These are phyloP conservation scores for Botrytis cinerea DNA, from an alignment of 2,329 filamentous ascomycete genomes.

Conservation along the genomic window DNA sequence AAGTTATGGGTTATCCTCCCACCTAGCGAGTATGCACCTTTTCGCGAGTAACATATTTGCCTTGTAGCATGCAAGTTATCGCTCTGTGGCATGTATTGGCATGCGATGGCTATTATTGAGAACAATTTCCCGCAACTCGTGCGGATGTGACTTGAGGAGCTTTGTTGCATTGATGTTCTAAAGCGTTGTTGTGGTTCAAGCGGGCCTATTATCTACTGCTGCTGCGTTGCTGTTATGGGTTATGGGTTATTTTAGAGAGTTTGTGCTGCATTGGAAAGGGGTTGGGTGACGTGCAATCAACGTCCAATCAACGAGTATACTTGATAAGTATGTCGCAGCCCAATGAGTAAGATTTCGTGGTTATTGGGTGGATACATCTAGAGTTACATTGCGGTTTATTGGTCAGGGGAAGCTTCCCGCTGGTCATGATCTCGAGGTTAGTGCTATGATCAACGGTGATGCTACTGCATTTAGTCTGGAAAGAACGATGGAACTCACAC, in stretches of 20 bases:
- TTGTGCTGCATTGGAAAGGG: neutral
- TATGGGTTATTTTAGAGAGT: neutral
- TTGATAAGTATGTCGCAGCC: neutral
- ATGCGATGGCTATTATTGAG: neutral
- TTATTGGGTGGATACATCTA: neutral
- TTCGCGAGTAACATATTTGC: neutral
- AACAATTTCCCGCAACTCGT: no score
- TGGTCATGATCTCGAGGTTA: neutral
- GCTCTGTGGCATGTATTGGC: neutral
- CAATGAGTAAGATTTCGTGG: neutral
- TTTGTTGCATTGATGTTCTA: neutral
- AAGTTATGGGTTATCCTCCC: neutral
- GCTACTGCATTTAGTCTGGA: neutral
- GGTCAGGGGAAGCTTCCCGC: neutral
- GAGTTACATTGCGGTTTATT: neutral
- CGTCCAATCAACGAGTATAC: neutral
- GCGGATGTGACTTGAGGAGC: neutral
- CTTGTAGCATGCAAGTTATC: neutral
- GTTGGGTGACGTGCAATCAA: neutral
- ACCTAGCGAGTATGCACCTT: neutral
- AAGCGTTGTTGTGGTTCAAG: neutral
- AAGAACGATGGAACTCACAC: slow-evolving; percentile 3
- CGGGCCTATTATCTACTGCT: neutral
- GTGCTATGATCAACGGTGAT: neutral
- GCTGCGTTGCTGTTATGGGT: neutral